Conservation (phyloP, 768 basidiomycete species). For the Boletales sp. region DNA sequence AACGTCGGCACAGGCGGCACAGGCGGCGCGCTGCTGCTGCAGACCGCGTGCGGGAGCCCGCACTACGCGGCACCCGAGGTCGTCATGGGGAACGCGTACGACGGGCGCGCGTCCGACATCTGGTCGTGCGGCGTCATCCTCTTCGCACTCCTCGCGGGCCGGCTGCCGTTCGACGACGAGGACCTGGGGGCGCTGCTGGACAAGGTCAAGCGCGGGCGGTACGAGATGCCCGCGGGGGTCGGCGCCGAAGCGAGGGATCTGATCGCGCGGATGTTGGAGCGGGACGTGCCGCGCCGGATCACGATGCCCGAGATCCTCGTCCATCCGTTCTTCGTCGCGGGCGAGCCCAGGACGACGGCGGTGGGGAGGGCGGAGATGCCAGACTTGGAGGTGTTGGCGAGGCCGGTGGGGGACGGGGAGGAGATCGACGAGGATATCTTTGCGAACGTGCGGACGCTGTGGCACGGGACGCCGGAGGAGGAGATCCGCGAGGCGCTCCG, state of each 20-base stretch:
- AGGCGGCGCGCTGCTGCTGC: slow-evolving; percentile 54
- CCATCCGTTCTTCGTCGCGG: slow-evolving; percentile 75
- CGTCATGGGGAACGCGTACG: slow-evolving; percentile 75
- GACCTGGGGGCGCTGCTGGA: slow-evolving; percentile 73
- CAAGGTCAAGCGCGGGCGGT: slow-evolving; percentile 73
- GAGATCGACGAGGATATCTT: slow-evolving; percentile 89
- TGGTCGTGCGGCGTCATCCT: slow-evolving; percentile 97
- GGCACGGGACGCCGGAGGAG: slow-evolving; percentile 75
- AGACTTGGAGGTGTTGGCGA: slow-evolving; percentile 62
- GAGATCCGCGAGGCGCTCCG: slow-evolving; percentile 68
- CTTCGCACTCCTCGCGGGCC: slow-evolving; percentile 81
- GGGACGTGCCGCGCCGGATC: slow-evolving; percentile 70
- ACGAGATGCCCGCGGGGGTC: slow-evolving; percentile 70
- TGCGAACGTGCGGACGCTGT: slow-evolving; percentile 86
- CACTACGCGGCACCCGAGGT: slow-evolving; percentile 96
- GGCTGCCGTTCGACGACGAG: slow-evolving; percentile 92
- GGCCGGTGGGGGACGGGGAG: slow-evolving; percentile 56
- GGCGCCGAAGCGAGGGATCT: slow-evolving; percentile 71
- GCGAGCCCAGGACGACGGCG: slow-evolving; percentile 36
- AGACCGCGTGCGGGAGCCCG: slow-evolving; percentile 89
- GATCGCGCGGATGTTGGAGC: slow-evolving; percentile 75
- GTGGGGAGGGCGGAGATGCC: slow-evolving; percentile 43
- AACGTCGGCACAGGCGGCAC: no score
- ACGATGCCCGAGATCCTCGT: slow-evolving; percentile 75
- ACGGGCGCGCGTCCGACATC: slow-evolving; percentile 86